phyloP scores from a whole-genome alignment of 768 basidiomycete genomes.

The Russula virescens region DNA sequence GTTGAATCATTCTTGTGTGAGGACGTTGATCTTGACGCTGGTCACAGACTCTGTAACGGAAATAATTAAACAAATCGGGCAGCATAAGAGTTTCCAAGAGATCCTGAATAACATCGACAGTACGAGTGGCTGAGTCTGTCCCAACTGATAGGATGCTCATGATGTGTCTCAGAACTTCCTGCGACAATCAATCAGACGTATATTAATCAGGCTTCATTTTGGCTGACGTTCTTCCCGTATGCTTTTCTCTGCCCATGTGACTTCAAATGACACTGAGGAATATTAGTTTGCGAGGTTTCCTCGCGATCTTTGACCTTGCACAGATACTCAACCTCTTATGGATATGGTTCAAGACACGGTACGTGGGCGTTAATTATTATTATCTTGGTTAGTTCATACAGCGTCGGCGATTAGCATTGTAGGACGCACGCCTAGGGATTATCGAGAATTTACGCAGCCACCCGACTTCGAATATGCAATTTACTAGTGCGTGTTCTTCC shows the following conservation, averaged over 20 bases:
- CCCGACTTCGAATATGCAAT: constrained; percentile 84
- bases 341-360: constrained; percentile 81
- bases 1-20: background rate
- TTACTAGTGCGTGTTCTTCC: constrained; percentile 56
- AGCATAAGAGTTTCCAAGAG: constrained; percentile 40
- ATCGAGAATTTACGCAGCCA: constrained; percentile 85
- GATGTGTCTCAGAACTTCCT: constrained; percentile 53
- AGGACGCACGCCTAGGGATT: constrained; percentile 86
- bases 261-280: constrained; percentile 1
- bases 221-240: constrained; percentile 93
- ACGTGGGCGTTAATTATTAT: constrained; percentile 27
- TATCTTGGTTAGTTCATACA: background rate
- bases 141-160: background rate
- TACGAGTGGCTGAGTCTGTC: constrained; percentile 24
- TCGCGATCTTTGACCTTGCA: constrained; percentile 91
- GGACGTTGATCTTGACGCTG: constrained; percentile 4
- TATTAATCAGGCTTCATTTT: constrained; percentile 85
- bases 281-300: constrained; percentile 82
- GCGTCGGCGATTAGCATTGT: constrained; percentile 46
- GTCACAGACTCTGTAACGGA: constrained; percentile 33
- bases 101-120: constrained; percentile 44
- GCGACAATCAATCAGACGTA: constrained; percentile 78
- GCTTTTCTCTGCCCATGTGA: constrained; percentile 28
- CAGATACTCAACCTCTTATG: constrained; percentile 89
- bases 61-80: constrained; percentile 44